Evolutionary conservation across 2,329 filamentous ascomycete species (phyloP).

Genomic region (Lithohypha guttulata): DNA sequence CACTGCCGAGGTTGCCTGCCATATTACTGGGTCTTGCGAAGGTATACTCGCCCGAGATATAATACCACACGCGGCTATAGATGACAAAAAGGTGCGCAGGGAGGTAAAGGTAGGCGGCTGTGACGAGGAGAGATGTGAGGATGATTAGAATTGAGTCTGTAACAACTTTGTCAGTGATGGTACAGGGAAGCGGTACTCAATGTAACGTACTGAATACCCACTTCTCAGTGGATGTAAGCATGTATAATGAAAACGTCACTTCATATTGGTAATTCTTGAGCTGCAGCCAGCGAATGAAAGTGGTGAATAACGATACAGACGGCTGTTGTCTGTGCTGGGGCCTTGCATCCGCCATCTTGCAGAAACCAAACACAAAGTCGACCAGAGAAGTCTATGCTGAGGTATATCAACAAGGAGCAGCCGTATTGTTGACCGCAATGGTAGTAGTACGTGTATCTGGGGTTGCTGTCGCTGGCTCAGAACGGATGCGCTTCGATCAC

Average conservation of each 20-base stretch:
- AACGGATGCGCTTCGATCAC: too few relatives aligned
- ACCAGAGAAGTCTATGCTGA: too few relatives aligned
- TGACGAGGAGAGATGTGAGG: slow-evolving; percentile 72
- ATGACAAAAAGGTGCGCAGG: slow-evolving; percentile 81
- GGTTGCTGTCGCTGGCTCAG: too few relatives aligned
- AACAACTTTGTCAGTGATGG: slow-evolving; percentile 1
- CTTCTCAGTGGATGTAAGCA: slow-evolving; percentile 92
- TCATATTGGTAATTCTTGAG: slow-evolving; percentile 98
- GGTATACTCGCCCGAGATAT: slow-evolving; percentile 65
- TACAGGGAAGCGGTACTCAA: slow-evolving; percentile 1
- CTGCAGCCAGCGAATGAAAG: slow-evolving; percentile 71
- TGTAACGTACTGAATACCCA: slow-evolving; percentile 82
- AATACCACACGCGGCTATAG: slow-evolving; percentile 81
- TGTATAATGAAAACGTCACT: slow-evolving; percentile 92
- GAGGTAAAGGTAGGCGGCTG: slow-evolving; percentile 83
- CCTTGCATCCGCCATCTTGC: slow-evolving; percentile 1
- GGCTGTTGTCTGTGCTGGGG: slow-evolving; percentile 23
- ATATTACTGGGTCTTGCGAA: neutral
- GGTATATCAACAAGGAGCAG: too few relatives aligned
- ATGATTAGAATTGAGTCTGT: slow-evolving; percentile 86
- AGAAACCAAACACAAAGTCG: too few relatives aligned
- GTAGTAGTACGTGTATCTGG: too few relatives aligned
- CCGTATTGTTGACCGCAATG: too few relatives aligned
- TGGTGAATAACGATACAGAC: slow-evolving; percentile 28
- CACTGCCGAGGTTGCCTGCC: neutral